Conservation (phyloP, 441 rosid genomes). For the Erodium texanum region DNA sequence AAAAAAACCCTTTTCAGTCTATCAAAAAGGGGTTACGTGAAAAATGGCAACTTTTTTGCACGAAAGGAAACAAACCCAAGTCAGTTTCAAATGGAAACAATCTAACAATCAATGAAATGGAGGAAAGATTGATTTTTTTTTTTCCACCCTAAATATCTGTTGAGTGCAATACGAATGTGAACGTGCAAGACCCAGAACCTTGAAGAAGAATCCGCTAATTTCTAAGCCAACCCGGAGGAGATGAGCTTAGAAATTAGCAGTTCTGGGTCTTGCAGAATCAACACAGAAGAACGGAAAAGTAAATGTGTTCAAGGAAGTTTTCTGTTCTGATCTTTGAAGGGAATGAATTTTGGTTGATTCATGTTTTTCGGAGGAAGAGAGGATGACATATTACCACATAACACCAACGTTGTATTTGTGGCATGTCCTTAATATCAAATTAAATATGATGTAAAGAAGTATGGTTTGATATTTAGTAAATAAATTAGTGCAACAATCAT, state of each 20-base stretch:
- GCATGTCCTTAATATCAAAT: too few species aligned
- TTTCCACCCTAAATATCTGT: too few species aligned
- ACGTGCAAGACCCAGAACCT: background rate
- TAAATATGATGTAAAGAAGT: too few species aligned
- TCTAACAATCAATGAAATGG: too few species aligned
- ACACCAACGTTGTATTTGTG: background rate
- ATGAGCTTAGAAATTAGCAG: background rate
- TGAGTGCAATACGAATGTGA: too few species aligned
- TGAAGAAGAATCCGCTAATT: background rate
- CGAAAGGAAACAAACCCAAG: too few species aligned
- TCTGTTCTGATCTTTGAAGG: background rate
- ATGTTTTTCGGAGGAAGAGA: slow-evolving; percentile 4
- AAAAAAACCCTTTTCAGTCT: background rate
- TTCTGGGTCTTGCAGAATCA: background rate
- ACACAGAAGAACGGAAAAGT: background rate
- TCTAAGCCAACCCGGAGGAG: background rate
- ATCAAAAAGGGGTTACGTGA: too few species aligned
- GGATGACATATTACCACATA: background rate
- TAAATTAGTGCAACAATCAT: too few species aligned
- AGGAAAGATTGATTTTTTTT: too few species aligned
- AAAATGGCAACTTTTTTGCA: too few species aligned
- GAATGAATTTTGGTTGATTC: background rate
- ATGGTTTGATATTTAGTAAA: too few species aligned
- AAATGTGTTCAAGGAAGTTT: background rate
- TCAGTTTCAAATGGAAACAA: too few species aligned